Percentiles rank a stretch among this genome's conserved stretches.
phyloP scores from a whole-genome alignment of 805 yeast genomes.

The Ogataea polymorpha region DNA sequence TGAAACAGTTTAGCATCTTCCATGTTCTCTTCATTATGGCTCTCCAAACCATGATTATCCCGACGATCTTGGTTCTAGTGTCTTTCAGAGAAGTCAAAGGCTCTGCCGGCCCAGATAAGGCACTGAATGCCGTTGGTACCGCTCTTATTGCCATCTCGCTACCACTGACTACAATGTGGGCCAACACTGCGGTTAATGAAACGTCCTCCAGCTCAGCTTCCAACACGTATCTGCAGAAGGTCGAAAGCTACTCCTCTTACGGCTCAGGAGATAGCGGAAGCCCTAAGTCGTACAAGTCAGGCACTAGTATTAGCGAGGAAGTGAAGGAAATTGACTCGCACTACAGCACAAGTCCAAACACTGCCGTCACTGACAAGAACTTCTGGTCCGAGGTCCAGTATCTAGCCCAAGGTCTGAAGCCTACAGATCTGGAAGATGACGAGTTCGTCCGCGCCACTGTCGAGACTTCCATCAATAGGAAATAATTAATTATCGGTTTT shows the following conservation, averaged over 20 bases:
- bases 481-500: not conserved
- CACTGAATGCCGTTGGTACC: conserved; percentile 51
- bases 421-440: conserved; percentile 20
- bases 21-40: conserved; percentile 81
- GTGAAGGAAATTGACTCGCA: conserved; percentile 15
- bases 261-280: conserved; percentile 13
- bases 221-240: conserved; percentile 24
- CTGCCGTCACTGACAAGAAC: conserved; percentile 19
- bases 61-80: conserved; percentile 63
- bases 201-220: conserved; percentile 39
- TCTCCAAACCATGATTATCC: conserved; percentile 75
- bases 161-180: conserved; percentile 90
- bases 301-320: conserved; percentile 8
- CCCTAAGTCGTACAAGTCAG: conserved; percentile 12
- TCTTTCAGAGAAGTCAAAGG: conserved; percentile 40
- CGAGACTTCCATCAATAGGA: conserved; percentile 14
- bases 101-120: conserved; percentile 26
- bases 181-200: conserved; percentile 59
- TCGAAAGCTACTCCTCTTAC: conserved; percentile 11
- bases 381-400: conserved; percentile 33
- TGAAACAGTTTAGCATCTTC: conserved; percentile 76
- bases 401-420: conserved; percentile 29
- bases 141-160: conserved; percentile 67
- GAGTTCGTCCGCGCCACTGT: conserved; percentile 17
- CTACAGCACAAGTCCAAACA: conserved; percentile 16